These are phyloP conservation scores for Zelopaecilomyces penicillatus DNA, from an alignment of 2,329 filamentous ascomycete species.

Conservation along the genomic window DNA sequence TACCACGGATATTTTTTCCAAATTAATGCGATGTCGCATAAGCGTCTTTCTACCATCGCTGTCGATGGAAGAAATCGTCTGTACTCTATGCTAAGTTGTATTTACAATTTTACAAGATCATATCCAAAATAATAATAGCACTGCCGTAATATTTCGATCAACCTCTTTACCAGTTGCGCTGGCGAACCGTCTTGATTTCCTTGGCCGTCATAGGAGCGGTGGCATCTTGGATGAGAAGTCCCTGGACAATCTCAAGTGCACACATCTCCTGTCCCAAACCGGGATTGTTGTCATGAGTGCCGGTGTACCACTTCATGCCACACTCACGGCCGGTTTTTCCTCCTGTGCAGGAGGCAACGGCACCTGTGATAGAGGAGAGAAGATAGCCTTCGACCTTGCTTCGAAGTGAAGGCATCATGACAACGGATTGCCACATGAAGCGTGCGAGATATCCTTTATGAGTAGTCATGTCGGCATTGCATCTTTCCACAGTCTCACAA, in stretches of 20 bases:
- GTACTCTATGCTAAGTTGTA: too few relatives aligned
- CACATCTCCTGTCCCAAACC: conserved; percentile 58
- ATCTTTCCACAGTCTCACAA: conserved; percentile 51
- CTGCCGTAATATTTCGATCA: too few relatives aligned
- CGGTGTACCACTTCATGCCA: conserved; percentile 55
- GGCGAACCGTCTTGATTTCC: conserved; percentile 38
- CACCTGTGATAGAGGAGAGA: conserved; percentile 44
- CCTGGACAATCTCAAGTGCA: conserved; percentile 55
- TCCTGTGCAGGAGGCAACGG: conserved; percentile 48
- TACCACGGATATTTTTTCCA: too few relatives aligned
- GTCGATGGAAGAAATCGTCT: too few relatives aligned
- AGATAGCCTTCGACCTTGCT: conserved; percentile 40
- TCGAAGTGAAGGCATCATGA: conserved; percentile 47
- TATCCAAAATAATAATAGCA: too few relatives aligned
- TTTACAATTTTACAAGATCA: too few relatives aligned
- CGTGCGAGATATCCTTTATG: conserved; percentile 62
- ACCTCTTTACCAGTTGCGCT: conserved; percentile 12
- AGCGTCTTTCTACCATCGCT: too few relatives aligned
- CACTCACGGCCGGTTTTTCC: conserved; percentile 44
- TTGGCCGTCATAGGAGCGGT: conserved; percentile 37
- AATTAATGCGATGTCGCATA: too few relatives aligned
- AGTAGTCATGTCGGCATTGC: conserved; percentile 55
- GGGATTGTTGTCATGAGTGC: conserved; percentile 43
- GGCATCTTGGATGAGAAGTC: conserved; percentile 39
- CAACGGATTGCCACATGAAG: conserved; percentile 52